Conservation (phyloP, 768 basidiomycete species). For the Tulasnella sp. region DNA sequence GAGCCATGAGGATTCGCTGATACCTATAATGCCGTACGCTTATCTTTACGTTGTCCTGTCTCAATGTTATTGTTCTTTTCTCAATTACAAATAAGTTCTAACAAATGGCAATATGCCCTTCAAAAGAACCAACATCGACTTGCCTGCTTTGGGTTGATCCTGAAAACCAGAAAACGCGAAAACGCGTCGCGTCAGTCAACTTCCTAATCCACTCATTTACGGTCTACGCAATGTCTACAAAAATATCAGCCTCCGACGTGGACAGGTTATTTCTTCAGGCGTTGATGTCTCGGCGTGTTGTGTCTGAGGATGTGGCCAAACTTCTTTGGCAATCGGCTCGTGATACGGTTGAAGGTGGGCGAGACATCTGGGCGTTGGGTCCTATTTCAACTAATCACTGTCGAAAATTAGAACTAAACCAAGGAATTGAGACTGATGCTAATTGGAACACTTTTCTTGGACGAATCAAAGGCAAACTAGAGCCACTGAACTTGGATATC, state of each 20-base stretch:
- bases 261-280: slow-evolving; percentile 61
- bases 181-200: too few relatives aligned
- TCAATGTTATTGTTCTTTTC: too few relatives aligned
- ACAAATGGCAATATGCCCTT: too few relatives aligned
- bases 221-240: too few relatives aligned
- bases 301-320: slow-evolving; percentile 53
- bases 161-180: too few relatives aligned
- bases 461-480: slow-evolving; percentile 46
- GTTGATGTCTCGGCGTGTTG: slow-evolving; percentile 51
- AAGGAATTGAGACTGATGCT: slow-evolving; percentile 35
- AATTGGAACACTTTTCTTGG: slow-evolving; percentile 49
- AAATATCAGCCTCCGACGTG: slow-evolving; percentile 17
- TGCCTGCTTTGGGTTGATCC: too few relatives aligned
- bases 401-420: slow-evolving; percentile 40
- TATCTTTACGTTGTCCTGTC: too few relatives aligned
- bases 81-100: too few relatives aligned
- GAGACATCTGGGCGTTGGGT: not conserved
- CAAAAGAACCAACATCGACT: too few relatives aligned
- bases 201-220: too few relatives aligned
- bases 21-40: too few relatives aligned
- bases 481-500: slow-evolving; percentile 63
- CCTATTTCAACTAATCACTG: slow-evolving; percentile 5
- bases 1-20: too few relatives aligned
- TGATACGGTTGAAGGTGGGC: slow-evolving; percentile 51
- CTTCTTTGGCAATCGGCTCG: slow-evolving; percentile 55